Percentiles rank a stretch among this genome's conserved stretches.
Evolutionary conservation across 306 rosid genomes (phyloP).

Genomic region (Glycine soja): DNA sequence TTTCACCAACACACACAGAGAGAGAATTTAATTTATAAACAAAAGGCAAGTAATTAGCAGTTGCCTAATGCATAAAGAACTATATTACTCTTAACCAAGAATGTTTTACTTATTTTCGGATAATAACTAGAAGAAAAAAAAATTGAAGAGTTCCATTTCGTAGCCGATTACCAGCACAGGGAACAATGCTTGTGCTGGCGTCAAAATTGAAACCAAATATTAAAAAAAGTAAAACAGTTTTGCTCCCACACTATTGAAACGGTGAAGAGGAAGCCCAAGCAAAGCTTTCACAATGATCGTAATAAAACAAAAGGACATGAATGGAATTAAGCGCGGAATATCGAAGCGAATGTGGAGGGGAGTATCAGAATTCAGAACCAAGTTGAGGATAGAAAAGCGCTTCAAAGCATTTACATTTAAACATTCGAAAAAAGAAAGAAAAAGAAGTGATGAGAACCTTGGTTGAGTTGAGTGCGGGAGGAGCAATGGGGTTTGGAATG

Average conservation of each 20-base stretch:
- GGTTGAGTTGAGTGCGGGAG: not conserved
- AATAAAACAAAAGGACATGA: not conserved
- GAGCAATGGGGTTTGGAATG: slow-evolving; percentile 8
- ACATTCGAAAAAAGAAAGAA: not conserved
- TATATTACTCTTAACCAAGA: not conserved
- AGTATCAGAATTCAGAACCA: slow-evolving; percentile 17
- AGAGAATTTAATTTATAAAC: not conserved
- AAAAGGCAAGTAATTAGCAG: slow-evolving; percentile 14
- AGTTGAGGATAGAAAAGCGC: not conserved
- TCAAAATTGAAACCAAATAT: slow-evolving; percentile 18
- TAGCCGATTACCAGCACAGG: slow-evolving; percentile 9
- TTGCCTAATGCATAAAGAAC: not conserved
- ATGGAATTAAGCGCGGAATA: slow-evolving; percentile 8
- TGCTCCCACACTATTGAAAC: not conserved
- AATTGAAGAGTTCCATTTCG: not conserved
- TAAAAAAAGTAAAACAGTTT: not conserved
- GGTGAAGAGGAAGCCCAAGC: not conserved
- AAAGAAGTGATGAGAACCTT: slow-evolving; percentile 7
- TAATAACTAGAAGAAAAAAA: not conserved
- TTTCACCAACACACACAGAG: not conserved
- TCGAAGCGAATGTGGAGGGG: not conserved
- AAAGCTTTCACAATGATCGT: not conserved
- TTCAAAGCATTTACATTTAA: not conserved
- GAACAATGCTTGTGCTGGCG: not conserved
- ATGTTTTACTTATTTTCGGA: not conserved